A percentile compares a stretch with the other conserved stretches of the same genome.
Conservation (phyloP, 805 yeast genomes). For the Candida boidinii region DNA sequence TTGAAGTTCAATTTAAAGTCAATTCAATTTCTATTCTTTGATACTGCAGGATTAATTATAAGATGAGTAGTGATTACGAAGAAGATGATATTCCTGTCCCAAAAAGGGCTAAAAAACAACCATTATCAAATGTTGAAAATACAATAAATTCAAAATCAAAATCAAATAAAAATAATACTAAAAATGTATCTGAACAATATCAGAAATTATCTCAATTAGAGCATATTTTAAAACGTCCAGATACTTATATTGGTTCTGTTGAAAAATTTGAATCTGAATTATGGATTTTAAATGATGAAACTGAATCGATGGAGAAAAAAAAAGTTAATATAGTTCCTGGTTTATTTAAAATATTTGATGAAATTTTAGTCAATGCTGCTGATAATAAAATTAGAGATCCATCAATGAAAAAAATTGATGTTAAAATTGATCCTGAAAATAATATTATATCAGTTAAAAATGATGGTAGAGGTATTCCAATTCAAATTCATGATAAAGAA, state of each 20-base stretch:
- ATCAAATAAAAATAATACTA: slow-evolving; percentile 8
- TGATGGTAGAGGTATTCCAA: slow-evolving; percentile 93
- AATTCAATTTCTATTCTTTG: too few species aligned
- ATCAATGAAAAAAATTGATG: slow-evolving; percentile 76
- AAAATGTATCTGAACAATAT: slow-evolving; percentile 60
- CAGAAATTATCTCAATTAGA: slow-evolving; percentile 93
- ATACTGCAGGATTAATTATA: too few species aligned
- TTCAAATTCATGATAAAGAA: slow-evolving; percentile 88
- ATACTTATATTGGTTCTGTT: slow-evolving; percentile 93
- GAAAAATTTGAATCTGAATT: slow-evolving; percentile 71
- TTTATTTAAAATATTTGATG: slow-evolving; percentile 91
- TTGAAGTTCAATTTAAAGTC: too few species aligned
- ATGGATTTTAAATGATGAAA: slow-evolving; percentile 77
- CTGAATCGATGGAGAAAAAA: slow-evolving; percentile 48
- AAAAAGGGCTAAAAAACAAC: slow-evolving; percentile 27
- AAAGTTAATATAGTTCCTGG: slow-evolving; percentile 88
- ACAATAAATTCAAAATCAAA: slow-evolving; percentile 3
- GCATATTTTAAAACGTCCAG: slow-evolving; percentile 95
- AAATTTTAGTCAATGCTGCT: slow-evolving; percentile 95
- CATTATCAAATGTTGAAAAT: slow-evolving; percentile 24
- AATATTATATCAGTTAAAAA: slow-evolving; percentile 75
- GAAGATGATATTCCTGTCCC: slow-evolving; percentile 4
- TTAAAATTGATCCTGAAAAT: slow-evolving; percentile 66
- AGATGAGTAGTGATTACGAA: slow-evolving; percentile 1
- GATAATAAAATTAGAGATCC: slow-evolving; percentile 97